A percentile compares a stretch with the other conserved stretches of the same genome.
Evolutionary conservation across 2,329 filamentous ascomycete species (phyloP).

Genomic region (Talaromyces sp.): DNA sequence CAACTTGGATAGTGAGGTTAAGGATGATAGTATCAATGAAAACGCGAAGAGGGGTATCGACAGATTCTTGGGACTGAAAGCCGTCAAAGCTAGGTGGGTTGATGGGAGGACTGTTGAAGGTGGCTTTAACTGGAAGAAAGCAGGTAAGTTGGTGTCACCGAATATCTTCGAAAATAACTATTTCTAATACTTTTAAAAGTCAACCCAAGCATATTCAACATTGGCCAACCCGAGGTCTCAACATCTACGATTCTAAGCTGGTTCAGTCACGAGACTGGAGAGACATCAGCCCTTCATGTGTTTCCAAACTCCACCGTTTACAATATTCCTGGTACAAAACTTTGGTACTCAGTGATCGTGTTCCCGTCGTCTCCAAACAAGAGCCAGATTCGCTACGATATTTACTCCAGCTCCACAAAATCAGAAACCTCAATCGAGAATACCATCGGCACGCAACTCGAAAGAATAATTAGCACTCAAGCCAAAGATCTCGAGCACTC

Average conservation of each 20-base stretch:
- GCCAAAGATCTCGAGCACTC: slow-evolving; percentile 4
- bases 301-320: slow-evolving; percentile 23
- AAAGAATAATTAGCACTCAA: slow-evolving; percentile 4
- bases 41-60: background rate
- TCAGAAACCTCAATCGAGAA: background rate
- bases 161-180: background rate
- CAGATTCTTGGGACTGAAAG: slow-evolving; percentile 15
- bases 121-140: slow-evolving; percentile 31
- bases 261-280: background rate
- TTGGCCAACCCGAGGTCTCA: slow-evolving; percentile 1
- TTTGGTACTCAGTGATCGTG: slow-evolving; percentile 24
- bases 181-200: background rate
- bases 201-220: background rate
- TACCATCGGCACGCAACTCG: slow-evolving; percentile 2
- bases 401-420: slow-evolving; percentile 16
- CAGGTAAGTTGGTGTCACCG: slow-evolving; percentile 16
- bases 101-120: slow-evolving; percentile 23
- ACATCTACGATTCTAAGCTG: background rate
- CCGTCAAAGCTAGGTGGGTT: slow-evolving; percentile 20
- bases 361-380: slow-evolving; percentile 21
- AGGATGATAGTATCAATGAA: slow-evolving; percentile 15
- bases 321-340: slow-evolving; percentile 6
- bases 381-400: slow-evolving; percentile 27
- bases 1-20: slow-evolving; percentile 24
- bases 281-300: slow-evolving; percentile 6